Base-by-base conservation (phyloP, 257 asterid genomes). In the Osmanthus fragrans region DNA sequence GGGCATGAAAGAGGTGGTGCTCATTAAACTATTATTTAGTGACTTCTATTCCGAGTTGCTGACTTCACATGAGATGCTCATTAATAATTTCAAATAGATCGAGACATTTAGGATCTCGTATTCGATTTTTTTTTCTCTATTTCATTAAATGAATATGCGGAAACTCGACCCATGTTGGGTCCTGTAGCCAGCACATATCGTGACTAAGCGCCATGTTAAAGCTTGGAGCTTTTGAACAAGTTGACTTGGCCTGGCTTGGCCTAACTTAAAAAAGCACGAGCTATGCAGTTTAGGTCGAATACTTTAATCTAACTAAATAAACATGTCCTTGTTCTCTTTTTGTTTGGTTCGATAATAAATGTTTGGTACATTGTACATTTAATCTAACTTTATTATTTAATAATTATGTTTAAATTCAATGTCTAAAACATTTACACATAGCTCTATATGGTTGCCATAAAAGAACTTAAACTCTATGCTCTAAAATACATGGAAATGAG, bases 1-100 rank as follows among this genome's bases (percentile, higher is more conserved):
- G 70, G 60, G 25, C 81, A 73, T 21, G 25, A 42, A 60, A 60
- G 32, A 60, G 82, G 88, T 86, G 92, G 88, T 84, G 87, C 85
- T 68, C 79, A 76, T 69, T 86, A 68, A 74, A 73, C 33, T 79
- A 81, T 64, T 60, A 60, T 25, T 21, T 10, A 7, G 68, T 60
- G 33, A 8, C 33, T 21, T 21, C 19, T 9, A 60, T 7, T 21
- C 3, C 33, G 25, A 8, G 67, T 60, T 60, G 68, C 68, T 25
- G 68, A 60, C 68, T 56, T 56, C 65, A 56, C 27, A 56, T 11
- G 4, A n/a, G 27, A n/a, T 56, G 65, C n/a, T 56, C 3, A 47
- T 16, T 5, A 2, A 54, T n/a, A 54, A 19, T 19, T 2, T 18
- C 25, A 4, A 6, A 54, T 19, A 27, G 21, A 6, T 54, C 64